phyloP scores from a whole-genome alignment of 371 early-diverging fungal genomes.

The Entomophthora muscae region DNA sequence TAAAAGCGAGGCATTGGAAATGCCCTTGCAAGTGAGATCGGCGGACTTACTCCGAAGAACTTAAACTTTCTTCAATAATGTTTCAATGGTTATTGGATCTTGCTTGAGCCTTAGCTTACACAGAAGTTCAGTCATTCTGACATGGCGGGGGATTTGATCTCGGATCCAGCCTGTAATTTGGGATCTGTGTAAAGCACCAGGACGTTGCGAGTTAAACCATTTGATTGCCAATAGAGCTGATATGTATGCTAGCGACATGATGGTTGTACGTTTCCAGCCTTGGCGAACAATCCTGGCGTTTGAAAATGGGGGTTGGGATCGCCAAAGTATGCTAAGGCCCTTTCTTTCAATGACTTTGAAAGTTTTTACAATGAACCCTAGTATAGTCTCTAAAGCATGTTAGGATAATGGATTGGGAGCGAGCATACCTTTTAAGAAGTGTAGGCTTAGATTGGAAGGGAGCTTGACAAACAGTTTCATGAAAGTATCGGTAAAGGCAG shows the following conservation, averaged over 20 bases:
- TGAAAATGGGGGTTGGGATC: too few species aligned
- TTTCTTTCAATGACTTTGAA: not conserved
- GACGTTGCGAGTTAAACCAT: not conserved
- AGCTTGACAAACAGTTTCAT: not conserved
- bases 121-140: too few species aligned
- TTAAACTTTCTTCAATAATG: too few species aligned
- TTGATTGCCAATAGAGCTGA: not conserved
- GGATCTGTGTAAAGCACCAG: not conserved
- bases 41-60: too few species aligned
- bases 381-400: not conserved
- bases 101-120: too few species aligned
- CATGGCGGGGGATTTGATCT: not conserved
- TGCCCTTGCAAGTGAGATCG: too few species aligned
- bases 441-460: not conserved
- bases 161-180: not conserved
- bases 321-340: too few species aligned
- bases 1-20: too few species aligned
- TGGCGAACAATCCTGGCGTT: not conserved
- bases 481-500: not conserved
- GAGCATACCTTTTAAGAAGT: not conserved
- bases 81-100: too few species aligned
- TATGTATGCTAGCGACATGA: not conserved
- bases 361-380: not conserved
- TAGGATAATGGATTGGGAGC: not conserved
- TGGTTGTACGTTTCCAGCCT: not conserved